Percentiles rank a stretch among this genome's conserved stretches.
These are phyloP conservation scores for Parascedosporium putredinis DNA, from an alignment of 2,329 filamentous ascomycete species.

Conservation along the genomic window DNA sequence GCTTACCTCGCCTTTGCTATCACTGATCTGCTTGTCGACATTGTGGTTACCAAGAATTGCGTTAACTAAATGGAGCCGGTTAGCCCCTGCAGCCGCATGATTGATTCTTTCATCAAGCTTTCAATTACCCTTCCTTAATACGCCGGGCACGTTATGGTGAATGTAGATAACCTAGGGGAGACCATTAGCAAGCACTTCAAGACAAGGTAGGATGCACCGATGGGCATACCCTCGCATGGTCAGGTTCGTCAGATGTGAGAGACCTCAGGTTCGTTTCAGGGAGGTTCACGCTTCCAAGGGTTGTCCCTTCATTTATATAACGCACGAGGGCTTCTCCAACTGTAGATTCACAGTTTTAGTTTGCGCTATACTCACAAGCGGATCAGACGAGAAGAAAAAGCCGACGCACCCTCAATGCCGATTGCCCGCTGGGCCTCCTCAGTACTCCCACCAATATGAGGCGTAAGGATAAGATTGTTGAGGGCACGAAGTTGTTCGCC, in stretches of 20 bases:
- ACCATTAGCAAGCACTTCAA: not conserved
- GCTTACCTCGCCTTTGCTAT: slow-evolving; percentile 77
- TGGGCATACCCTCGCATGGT: slow-evolving; percentile 63
- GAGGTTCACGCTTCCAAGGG: slow-evolving; percentile 86
- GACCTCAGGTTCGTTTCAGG: slow-evolving; percentile 88
- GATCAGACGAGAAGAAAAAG: no score
- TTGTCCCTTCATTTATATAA: slow-evolving; percentile 93
- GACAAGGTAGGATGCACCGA: no score
- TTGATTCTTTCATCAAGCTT: slow-evolving; percentile 1
- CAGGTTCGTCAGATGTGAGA: slow-evolving; percentile 79
- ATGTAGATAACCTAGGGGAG: slow-evolving; percentile 72
- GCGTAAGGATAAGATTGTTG: slow-evolving; percentile 89
- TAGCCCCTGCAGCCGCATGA: slow-evolving; percentile 8
- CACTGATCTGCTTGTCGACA: slow-evolving; percentile 97
- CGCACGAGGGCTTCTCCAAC: slow-evolving; percentile 78
- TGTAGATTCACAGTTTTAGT: slow-evolving; percentile 21
- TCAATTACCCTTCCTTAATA: slow-evolving; percentile 65
- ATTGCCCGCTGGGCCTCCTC: slow-evolving; percentile 97
- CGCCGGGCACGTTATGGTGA: slow-evolving; percentile 92
- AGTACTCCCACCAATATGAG: slow-evolving; percentile 94
- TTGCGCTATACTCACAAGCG: no score
- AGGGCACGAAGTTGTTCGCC: slow-evolving; percentile 72
- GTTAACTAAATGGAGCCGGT: slow-evolving; percentile 53
- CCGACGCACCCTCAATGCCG: slow-evolving; percentile 82
- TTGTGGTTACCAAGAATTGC: slow-evolving; percentile 91